Conservation (phyloP, 768 basidiomycete species). For the Tylopilus plumbeoviolaceoides region DNA sequence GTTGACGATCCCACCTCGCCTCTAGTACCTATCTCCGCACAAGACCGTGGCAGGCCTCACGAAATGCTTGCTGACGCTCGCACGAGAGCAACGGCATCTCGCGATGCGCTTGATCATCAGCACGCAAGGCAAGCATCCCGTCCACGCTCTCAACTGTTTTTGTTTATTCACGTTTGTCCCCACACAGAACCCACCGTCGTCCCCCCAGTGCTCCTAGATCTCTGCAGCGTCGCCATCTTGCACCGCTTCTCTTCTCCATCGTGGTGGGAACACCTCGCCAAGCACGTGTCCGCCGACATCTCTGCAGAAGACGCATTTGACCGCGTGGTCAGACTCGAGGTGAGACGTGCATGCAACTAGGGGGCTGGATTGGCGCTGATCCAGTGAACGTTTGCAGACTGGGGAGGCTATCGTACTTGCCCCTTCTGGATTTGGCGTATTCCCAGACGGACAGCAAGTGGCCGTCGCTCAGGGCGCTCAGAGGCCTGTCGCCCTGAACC, state of each 20-base stretch:
- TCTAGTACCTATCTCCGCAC: conserved; percentile 54
- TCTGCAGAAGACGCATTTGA: conserved; percentile 59
- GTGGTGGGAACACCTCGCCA: conserved; percentile 68
- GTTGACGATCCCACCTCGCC: not conserved
- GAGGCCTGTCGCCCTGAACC: conserved; percentile 1
- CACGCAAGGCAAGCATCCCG: conserved; percentile 53
- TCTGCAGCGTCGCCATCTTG: conserved; percentile 61
- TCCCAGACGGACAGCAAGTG: conserved; percentile 21
- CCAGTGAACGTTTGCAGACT: conserved; percentile 41
- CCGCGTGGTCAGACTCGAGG: conserved; percentile 60
- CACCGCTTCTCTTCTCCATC: conserved; percentile 74
- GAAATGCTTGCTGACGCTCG: conserved; percentile 51
- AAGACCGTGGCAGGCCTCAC: conserved; percentile 51
- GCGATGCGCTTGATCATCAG: conserved; percentile 71
- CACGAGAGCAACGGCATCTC: conserved; percentile 67
- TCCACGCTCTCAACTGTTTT: not conserved
- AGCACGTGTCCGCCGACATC: conserved; percentile 65
- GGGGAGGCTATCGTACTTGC: conserved; percentile 69
- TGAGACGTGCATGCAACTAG: conserved; percentile 22
- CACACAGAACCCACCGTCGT: conserved; percentile 66
- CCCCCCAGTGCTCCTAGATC: conserved; percentile 60
- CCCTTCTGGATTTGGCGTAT: conserved; percentile 54
- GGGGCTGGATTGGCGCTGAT: not conserved
- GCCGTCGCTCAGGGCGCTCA: conserved; percentile 1
- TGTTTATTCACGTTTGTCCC: not conserved